Evolutionary conservation across 2,329 filamentous ascomycete genomes (phyloP).

Genomic region (Xylogone sp.): DNA sequence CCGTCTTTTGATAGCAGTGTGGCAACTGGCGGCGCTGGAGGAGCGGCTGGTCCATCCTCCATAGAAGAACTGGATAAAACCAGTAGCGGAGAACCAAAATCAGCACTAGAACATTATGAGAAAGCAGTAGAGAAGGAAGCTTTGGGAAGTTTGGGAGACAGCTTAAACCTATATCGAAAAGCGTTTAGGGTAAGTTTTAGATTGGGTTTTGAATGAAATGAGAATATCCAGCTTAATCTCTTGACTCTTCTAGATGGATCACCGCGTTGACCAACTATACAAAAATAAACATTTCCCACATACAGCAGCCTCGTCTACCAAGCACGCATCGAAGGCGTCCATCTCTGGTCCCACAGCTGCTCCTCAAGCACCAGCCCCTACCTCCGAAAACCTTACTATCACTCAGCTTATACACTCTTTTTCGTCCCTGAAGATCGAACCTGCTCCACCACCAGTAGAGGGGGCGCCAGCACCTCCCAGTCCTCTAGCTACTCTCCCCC

Average conservation of each 20-base stretch:
- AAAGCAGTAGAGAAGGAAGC: conserved; percentile 84
- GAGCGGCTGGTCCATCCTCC: background rate
- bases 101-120: conserved; percentile 91
- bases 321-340: background rate
- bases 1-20: conserved; percentile 8
- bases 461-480: conserved; percentile 72
- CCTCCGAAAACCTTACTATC: background rate
- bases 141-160: conserved; percentile 83
- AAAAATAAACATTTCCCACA: conserved; percentile 87
- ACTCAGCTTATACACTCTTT: conserved; percentile 67
- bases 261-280: conserved; percentile 79
- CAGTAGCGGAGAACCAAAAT: conserved; percentile 50
- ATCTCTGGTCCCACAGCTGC: no score
- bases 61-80: conserved; percentile 8
- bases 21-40: background rate
- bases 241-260: conserved; percentile 61
- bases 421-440: conserved; percentile 63
- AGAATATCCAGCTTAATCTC: conserved; percentile 10
- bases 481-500: conserved; percentile 71
- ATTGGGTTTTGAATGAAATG: background rate
- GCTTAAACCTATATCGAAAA: conserved; percentile 80
- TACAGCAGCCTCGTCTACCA: conserved; percentile 44
- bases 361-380: conserved; percentile 12
- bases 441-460: conserved; percentile 65
- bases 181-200: conserved; percentile 70